Conservation (phyloP, 2,329 filamentous ascomycete species). For the Cladosporium sp. region DNA sequence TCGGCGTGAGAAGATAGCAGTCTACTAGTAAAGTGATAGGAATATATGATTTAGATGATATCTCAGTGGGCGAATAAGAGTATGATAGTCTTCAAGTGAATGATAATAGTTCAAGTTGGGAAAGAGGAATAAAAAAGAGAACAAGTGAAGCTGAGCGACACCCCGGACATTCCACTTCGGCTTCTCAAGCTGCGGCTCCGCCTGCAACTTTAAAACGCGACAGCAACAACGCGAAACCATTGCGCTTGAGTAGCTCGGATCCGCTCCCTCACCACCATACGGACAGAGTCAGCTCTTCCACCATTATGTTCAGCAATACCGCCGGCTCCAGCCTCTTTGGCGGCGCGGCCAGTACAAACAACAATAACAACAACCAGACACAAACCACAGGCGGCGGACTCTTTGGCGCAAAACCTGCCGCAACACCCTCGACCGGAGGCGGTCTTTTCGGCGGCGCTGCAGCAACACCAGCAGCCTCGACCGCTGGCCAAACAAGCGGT, state of each 20-base stretch:
- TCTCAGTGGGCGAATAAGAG: not conserved
- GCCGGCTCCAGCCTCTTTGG: constrained; percentile 23
- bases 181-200: not conserved
- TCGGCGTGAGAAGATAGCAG: not conserved
- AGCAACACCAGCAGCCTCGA: constrained; percentile 20
- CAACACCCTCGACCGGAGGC: constrained; percentile 20
- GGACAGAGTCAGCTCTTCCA: not conserved
- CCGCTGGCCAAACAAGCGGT: constrained; percentile 6
- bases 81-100: not conserved
- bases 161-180: not conserved
- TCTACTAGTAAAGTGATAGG: not conserved
- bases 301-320: not conserved
- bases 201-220: not conserved
- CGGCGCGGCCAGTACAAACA: constrained; percentile 15
- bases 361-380: constrained; percentile 12
- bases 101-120: too few species aligned
- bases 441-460: constrained; percentile 16
- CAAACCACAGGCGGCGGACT: constrained; percentile 18
- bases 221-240: constrained; percentile 4
- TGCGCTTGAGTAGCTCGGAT: constrained; percentile 4
- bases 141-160: not conserved
- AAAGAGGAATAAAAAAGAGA: not conserved
- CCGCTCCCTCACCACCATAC: not conserved
- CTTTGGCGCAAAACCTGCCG: constrained; percentile 13
- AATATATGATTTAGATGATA: not conserved